A percentile compares a stretch with the other conserved stretches of the same genome.
phyloP scores from a whole-genome alignment of 2,329 filamentous ascomycete species.

The Uncinocarpus reesii region DNA sequence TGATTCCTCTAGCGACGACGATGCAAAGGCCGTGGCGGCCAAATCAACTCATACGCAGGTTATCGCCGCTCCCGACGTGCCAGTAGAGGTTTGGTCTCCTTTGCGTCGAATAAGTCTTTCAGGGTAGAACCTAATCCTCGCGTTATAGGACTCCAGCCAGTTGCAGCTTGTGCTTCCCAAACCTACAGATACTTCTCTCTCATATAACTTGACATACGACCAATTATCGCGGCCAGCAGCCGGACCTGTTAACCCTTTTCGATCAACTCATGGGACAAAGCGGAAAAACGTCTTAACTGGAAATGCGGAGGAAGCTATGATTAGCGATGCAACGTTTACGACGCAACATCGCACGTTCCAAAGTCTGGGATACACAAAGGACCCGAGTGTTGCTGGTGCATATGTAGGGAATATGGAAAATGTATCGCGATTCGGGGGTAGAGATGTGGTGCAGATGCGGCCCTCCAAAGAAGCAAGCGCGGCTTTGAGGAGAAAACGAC shows the following conservation, averaged over 20 bases:
- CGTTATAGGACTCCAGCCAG: slow-evolving; percentile 39
- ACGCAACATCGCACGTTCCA: slow-evolving; percentile 77
- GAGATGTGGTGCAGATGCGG: slow-evolving; percentile 45
- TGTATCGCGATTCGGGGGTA: slow-evolving; percentile 38
- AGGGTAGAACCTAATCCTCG: slow-evolving; percentile 3
- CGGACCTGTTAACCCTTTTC: slow-evolving; percentile 68
- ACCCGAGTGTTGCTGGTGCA: slow-evolving; percentile 35
- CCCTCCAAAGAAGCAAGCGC: slow-evolving; percentile 62
- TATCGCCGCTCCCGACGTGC: slow-evolving; percentile 44
- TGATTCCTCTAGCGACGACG: slow-evolving; percentile 43
- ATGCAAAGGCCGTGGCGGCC: slow-evolving; percentile 22
- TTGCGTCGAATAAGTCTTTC: slow-evolving; percentile 4
- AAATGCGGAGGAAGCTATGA: slow-evolving; percentile 72
- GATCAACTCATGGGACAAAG: slow-evolving; percentile 54
- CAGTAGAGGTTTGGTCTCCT: slow-evolving; percentile 47
- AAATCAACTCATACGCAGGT: slow-evolving; percentile 25
- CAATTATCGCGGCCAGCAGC: slow-evolving; percentile 55
- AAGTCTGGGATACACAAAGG: slow-evolving; percentile 46
- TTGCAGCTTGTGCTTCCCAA: slow-evolving; percentile 45
- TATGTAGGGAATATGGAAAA: slow-evolving; percentile 42
- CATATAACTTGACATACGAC: slow-evolving; percentile 55
- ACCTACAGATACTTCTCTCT: slow-evolving; percentile 41
- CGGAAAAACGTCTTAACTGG: slow-evolving; percentile 78
- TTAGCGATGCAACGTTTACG: slow-evolving; percentile 85
- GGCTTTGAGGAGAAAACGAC: slow-evolving; percentile 59